These are phyloP conservation scores for Clavispora carvajalis DNA, from an alignment of 805 yeast genomes.

Conservation along the genomic window DNA sequence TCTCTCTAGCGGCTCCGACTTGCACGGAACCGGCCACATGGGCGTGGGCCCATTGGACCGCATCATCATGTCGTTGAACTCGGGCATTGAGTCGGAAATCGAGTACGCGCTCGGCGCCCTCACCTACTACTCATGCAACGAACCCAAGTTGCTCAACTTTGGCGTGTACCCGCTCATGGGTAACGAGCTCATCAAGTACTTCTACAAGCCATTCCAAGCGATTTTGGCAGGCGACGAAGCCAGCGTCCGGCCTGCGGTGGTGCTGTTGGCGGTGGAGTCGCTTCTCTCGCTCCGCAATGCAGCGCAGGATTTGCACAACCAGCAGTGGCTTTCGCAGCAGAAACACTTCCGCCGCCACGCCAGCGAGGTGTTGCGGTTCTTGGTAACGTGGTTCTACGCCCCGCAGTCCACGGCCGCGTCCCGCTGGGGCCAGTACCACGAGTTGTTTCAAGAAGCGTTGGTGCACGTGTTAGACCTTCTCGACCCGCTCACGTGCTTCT, in stretches of 20 bases:
- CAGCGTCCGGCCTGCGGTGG: conserved; percentile 14
- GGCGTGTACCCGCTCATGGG: conserved; percentile 40
- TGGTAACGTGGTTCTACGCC: conserved; percentile 29
- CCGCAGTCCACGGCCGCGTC: conserved; percentile 8
- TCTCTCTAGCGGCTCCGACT: conserved; percentile 7
- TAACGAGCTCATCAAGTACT: conserved; percentile 33
- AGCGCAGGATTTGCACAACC: conserved; percentile 77
- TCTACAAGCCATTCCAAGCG: conserved; percentile 29
- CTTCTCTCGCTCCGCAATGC: conserved; percentile 73
- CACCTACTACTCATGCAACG: conserved; percentile 44
- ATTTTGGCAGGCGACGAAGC: conserved; percentile 15
- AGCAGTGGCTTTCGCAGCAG: conserved; percentile 64
- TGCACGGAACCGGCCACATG: conserved; percentile 28
- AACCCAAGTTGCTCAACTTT: conserved; percentile 45
- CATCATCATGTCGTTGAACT: conserved; percentile 62
- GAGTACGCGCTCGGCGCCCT: conserved; percentile 64
- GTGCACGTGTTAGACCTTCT: conserved; percentile 71
- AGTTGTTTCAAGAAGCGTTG: conserved; percentile 51
- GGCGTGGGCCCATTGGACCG: conserved; percentile 65
- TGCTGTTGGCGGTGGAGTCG: conserved; percentile 36
- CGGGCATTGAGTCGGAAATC: conserved; percentile 61
- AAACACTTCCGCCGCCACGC: conserved; percentile 43
- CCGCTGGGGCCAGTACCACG: conserved; percentile 19
- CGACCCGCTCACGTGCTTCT: conserved; percentile 79
- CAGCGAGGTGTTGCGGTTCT: conserved; percentile 39